Evolutionary conservation across 148 eudicot genomes (phyloP).

Genomic region (Chenopodium berlandieri): DNA sequence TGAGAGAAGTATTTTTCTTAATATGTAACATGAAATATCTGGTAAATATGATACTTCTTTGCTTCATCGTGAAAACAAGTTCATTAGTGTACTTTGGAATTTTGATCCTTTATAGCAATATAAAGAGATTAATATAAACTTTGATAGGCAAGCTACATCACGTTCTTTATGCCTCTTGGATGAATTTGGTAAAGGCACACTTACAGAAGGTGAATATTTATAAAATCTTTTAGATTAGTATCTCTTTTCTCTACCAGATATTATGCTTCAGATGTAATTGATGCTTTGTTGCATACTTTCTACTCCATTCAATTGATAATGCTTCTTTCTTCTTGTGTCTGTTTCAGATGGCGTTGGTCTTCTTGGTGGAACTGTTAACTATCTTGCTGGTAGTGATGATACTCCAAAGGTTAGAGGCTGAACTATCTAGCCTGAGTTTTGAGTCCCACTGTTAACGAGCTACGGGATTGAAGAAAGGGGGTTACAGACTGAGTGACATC

Average conservation of each 20-base stretch:
- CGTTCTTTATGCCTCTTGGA: conserved; percentile 86
- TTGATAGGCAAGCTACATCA: conserved; percentile 73
- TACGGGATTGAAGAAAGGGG: no score
- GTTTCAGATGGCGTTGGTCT: conserved; percentile 97
- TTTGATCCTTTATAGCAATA: conserved; percentile 6
- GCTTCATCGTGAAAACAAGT: neutral
- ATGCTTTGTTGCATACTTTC: neutral
- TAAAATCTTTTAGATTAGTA: neutral
- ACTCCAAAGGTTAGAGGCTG: conserved; percentile 75
- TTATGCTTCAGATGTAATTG: neutral
- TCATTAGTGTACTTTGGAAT: neutral
- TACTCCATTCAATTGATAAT: neutral
- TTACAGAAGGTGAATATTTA: conserved; percentile 68
- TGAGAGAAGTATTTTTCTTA: neutral
- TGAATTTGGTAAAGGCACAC: conserved; percentile 98
- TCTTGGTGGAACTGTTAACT: conserved; percentile 83
- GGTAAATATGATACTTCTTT: neutral
- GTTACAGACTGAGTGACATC: no score
- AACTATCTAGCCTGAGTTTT: neutral
- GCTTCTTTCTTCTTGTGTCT: conserved; percentile 11
- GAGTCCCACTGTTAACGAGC: no score
- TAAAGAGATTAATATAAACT: neutral
- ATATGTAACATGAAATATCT: neutral
- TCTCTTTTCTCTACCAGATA: neutral
- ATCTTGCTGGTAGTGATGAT: conserved; percentile 59